Base-by-base conservation (phyloP, 2,329 filamentous ascomycete genomes). In the Zymoseptoria tritici region DNA sequence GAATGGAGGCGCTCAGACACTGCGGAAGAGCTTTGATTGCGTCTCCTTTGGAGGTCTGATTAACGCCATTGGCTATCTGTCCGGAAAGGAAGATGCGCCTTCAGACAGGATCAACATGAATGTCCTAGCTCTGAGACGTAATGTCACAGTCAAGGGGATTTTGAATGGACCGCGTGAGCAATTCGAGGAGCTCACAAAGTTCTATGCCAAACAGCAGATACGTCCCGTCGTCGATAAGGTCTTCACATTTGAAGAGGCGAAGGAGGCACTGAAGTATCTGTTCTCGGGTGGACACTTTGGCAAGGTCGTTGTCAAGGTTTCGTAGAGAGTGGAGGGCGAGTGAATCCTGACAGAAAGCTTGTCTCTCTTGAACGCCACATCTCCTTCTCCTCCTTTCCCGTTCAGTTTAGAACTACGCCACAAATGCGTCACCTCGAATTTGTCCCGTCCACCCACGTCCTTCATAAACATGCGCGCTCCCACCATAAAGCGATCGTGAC, bases 71-170 rank as follows among this genome's bases (percentile, higher is more conserved):
- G 74, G 75, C 1, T 77, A 81, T 57, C 64, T 80, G 0, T 77
- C 75, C 0, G 78, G 77, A 42, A 84, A 87, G 70, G 75, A 83
- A 60, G 84, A 87, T 65, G 77, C 76, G 0, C 71, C 74, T 4
- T 80, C 77, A 0, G 81, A 84, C 70, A 71, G 82, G 52, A 75
- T 81, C 7, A 85, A 86, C 63, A 80, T 85, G 13, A 88, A 87
- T 65, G 73, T 88, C 26, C 73, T 83, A 19, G 77, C 79, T 2
- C 65, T 83, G 52, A 73, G 75, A 61, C 73, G 79, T 21, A 83
- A 78, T 50, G 78, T 82, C 1, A 83, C 80, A 1, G 67, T 83
- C 7, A 82, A 81, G 69, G 81, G 86, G 0, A 80, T 88, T 6
- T 66, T 87, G 26, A 64, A 61, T 66, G 84, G 55, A 64, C 20